phyloP scores from a whole-genome alignment of 2,329 filamentous ascomycete genomes.

The Nemania sp. region DNA sequence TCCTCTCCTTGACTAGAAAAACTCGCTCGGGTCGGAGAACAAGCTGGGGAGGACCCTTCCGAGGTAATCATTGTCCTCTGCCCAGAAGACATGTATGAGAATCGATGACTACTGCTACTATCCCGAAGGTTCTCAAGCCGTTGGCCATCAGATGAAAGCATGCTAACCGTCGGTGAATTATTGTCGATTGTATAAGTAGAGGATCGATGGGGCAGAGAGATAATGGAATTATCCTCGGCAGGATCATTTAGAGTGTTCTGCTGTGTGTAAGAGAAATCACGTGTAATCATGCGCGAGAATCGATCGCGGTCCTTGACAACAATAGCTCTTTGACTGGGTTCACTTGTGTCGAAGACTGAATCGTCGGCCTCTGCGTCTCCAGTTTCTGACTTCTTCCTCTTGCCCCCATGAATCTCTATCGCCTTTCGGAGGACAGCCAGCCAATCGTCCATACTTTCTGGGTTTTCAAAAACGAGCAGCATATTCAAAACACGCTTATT shows the following conservation, averaged over 20 bases:
- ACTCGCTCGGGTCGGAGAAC: conserved; percentile 66
- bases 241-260: conserved; percentile 43
- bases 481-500: conserved; percentile 72
- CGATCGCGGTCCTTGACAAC: conserved; percentile 63
- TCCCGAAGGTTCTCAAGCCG: conserved; percentile 70
- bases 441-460: conserved; percentile 82
- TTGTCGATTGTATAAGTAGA: conserved; percentile 64
- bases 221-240: conserved; percentile 48
- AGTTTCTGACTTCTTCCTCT: conserved; percentile 71
- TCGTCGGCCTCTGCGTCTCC: conserved; percentile 63
- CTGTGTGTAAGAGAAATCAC: conserved; percentile 54
- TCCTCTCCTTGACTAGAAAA: conserved; percentile 59
- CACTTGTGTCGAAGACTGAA: conserved; percentile 50
- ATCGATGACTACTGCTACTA: conserved; percentile 61
- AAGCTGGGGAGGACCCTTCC: conserved; percentile 67
- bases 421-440: conserved; percentile 74
- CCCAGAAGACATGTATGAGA: conserved; percentile 71
- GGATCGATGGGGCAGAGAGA: conserved; percentile 46
- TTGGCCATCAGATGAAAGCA: conserved; percentile 69
- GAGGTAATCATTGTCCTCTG: conserved; percentile 72
- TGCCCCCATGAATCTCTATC: conserved; percentile 77
- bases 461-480: conserved; percentile 77
- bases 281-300: conserved; percentile 56
- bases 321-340: conserved; percentile 60
- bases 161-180: conserved; percentile 67